Percentiles rank a stretch among this genome's conserved stretches.
Evolutionary conservation across 208 protist genomes (phyloP).

Genomic region (Leishmania mexicana): DNA sequence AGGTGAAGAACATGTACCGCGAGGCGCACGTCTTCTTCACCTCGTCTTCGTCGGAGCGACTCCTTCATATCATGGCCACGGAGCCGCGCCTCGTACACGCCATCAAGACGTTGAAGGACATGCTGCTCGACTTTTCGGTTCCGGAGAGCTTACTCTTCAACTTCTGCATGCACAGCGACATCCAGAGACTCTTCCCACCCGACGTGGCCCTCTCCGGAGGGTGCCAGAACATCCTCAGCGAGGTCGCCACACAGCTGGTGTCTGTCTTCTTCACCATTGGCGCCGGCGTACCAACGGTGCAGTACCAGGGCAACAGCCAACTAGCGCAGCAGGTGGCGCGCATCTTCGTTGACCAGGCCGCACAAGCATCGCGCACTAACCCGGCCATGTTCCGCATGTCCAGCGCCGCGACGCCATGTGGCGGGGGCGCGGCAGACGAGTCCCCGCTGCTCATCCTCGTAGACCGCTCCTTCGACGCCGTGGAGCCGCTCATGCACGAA

Average conservation of each 20-base stretch:
- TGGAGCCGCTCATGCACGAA: conserved; percentile 81
- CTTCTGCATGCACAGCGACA: conserved; percentile 56
- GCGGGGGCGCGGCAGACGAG: conserved; percentile 15
- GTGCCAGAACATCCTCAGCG: conserved; percentile 44
- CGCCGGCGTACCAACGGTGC: conserved; percentile 58
- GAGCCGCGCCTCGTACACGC: conserved; percentile 43
- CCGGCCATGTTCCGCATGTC: conserved; percentile 40
- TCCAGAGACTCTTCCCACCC: conserved; percentile 53
- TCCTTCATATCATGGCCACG: conserved; percentile 52
- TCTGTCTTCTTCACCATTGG: conserved; percentile 68
- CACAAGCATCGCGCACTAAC: conserved; percentile 27
- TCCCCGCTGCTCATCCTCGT: conserved; percentile 75
- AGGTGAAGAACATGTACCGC: conserved; percentile 57
- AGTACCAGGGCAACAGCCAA: conserved; percentile 61
- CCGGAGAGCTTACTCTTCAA: conserved; percentile 74
- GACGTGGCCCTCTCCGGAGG: conserved; percentile 35
- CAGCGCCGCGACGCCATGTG: conserved; percentile 19
- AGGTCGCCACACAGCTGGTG: conserved; percentile 52
- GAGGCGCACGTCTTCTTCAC: conserved; percentile 82
- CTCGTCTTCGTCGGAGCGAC: conserved; percentile 31
- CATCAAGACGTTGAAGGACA: conserved; percentile 60
- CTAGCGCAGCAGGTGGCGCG: conserved; percentile 50
- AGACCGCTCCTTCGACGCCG: conserved; percentile 80
- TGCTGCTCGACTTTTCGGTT: conserved; percentile 69
- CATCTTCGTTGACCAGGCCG: conserved; percentile 47